A percentile compares a stretch with the other conserved stretches of the same genome.
Evolutionary conservation across 257 asterid genomes (phyloP).

Genomic region (Nicotiana tabacum): DNA sequence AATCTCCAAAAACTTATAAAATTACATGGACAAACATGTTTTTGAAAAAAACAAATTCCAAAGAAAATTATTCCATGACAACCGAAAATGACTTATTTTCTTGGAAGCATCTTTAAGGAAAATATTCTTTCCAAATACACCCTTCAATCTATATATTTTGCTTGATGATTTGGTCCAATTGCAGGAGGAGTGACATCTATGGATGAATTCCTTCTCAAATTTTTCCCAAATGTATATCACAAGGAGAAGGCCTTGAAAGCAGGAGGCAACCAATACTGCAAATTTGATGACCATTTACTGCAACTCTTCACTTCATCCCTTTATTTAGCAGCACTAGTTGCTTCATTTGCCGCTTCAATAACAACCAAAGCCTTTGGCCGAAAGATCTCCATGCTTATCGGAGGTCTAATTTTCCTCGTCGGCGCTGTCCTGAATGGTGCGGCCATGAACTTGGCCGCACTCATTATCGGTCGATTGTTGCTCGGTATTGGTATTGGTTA

Average conservation of each 20-base stretch:
- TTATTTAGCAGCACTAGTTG: slow-evolving; percentile 65
- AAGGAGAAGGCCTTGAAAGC: slow-evolving; percentile 36
- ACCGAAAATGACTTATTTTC: background rate
- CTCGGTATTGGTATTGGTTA: slow-evolving; percentile 86
- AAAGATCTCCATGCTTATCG: slow-evolving; percentile 65
- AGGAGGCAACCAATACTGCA: slow-evolving; percentile 66
- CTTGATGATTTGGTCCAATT: background rate
- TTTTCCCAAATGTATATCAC: slow-evolving; percentile 54
- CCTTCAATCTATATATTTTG: background rate
- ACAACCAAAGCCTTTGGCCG: slow-evolving; percentile 63
- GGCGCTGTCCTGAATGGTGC: slow-evolving; percentile 78
- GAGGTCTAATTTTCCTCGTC: slow-evolving; percentile 58
- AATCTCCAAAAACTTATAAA: too few relatives aligned
- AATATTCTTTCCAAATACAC: background rate
- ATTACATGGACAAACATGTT: too few relatives aligned
- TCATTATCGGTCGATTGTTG: slow-evolving; percentile 67
- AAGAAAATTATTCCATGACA: too few relatives aligned
- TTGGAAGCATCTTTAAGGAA: background rate
- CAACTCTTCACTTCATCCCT: slow-evolving; percentile 81
- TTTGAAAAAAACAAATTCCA: too few relatives aligned
- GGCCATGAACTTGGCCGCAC: slow-evolving; percentile 53
- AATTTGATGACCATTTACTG: slow-evolving; percentile 57
- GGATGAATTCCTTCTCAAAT: slow-evolving; percentile 62
- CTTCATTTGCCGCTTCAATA: slow-evolving; percentile 59
- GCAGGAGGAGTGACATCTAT: slow-evolving; percentile 88